Conservation (phyloP, 164 flowering plant genomes). For the Aristolochia californica region DNA sequence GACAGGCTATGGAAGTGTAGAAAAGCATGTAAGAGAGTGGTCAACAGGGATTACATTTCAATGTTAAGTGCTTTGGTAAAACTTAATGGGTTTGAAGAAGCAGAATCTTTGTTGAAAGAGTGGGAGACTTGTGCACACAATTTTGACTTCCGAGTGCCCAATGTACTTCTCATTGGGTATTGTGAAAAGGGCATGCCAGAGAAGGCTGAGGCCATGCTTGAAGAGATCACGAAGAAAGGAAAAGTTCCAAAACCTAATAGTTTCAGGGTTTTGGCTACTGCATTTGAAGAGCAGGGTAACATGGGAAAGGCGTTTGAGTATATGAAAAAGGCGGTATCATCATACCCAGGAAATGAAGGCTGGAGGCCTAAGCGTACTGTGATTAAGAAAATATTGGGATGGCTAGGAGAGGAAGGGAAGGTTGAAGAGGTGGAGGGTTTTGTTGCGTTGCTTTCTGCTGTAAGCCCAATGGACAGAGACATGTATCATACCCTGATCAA, state of each 20-base stretch:
- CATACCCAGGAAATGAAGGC: conserved; percentile 13
- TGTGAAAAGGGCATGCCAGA: conserved; percentile 26
- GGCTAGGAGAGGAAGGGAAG: conserved; percentile 22
- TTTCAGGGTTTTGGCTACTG: conserved; percentile 28
- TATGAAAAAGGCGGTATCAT: conserved; percentile 25
- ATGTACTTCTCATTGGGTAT: conserved; percentile 27
- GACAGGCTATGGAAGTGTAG: conserved; percentile 32
- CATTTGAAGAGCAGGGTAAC: conserved; percentile 16
- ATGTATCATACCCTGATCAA: conserved; percentile 12
- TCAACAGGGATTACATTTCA: conserved; percentile 19
- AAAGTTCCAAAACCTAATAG: conserved; percentile 16
- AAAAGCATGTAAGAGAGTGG: conserved; percentile 6
- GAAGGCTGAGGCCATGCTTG: conserved; percentile 35
- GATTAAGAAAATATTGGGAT: conserved; percentile 18
- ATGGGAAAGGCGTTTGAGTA: conserved; percentile 31
- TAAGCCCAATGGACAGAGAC: conserved; percentile 11
- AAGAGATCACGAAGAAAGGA: conserved; percentile 17
- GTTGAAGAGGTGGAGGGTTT: conserved; percentile 20
- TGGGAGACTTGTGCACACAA: conserved; percentile 23
- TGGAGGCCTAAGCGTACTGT: conserved; percentile 11
- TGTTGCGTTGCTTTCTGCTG: conserved; percentile 4
- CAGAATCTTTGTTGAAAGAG: conserved; percentile 29
- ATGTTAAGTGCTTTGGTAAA: conserved; percentile 29
- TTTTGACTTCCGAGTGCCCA: conserved; percentile 29
- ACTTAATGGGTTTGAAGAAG: conserved; percentile 37